A percentile compares a stretch with the other conserved stretches of the same genome.
Conservation (phyloP, 495 filamentous ascomycete species). For the Echria macrotheca region DNA sequence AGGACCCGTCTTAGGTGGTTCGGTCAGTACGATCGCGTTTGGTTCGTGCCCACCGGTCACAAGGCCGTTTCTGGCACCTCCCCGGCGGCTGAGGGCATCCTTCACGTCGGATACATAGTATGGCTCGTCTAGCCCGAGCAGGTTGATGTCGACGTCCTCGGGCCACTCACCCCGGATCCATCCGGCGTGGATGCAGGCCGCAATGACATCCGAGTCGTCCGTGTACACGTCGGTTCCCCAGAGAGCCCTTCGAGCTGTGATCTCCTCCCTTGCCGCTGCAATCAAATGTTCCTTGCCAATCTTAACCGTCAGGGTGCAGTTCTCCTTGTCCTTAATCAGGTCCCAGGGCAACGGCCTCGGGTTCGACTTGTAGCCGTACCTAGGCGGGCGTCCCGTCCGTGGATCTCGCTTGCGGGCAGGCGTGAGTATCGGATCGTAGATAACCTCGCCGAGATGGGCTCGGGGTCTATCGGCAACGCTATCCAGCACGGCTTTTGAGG, state of each 20-base stretch:
- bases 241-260: conserved; percentile 68
- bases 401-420: conserved; percentile 47
- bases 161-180: conserved; percentile 87
- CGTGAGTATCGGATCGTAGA: conserved; percentile 51
- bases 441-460: conserved; percentile 64
- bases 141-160: conserved; percentile 58
- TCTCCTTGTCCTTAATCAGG: conserved; percentile 73
- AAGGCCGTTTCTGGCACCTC: conserved; percentile 13
- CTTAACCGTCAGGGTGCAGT: conserved; percentile 84
- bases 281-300: conserved; percentile 75
- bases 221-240: conserved; percentile 96
- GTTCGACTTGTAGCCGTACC: conserved; percentile 62
- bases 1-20: conserved; percentile 45
- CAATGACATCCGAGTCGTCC: conserved; percentile 90
- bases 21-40: conserved; percentile 33
- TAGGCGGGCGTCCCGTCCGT: conserved; percentile 44
- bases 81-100: conserved; percentile 13
- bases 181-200: conserved; percentile 87
- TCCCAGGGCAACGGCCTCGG: conserved; percentile 65
- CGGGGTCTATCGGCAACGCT: conserved; percentile 65
- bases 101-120: conserved; percentile 20
- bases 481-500: conserved; percentile 61
- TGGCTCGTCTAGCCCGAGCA: conserved; percentile 59
- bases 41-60: conserved; percentile 17
- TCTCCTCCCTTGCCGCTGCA: conserved; percentile 64